Evolutionary conservation across 257 asterid species (phyloP).

Genomic region (Phtheirospermum japonicum): DNA sequence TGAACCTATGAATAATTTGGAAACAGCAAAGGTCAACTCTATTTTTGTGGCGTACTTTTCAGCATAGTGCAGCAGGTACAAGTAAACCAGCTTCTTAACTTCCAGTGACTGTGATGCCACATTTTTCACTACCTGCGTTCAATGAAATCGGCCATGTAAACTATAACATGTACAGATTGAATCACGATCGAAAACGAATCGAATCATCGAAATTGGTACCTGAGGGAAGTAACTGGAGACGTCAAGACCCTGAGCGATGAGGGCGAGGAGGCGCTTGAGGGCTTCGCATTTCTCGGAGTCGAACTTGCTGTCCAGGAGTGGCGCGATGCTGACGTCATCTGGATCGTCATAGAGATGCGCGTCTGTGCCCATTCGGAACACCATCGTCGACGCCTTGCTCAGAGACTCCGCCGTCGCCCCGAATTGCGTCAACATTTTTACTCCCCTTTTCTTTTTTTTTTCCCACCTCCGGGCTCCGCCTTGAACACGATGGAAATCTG

Average conservation of each 20-base stretch:
- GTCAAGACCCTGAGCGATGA: slow-evolving; percentile 86
- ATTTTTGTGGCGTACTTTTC: slow-evolving; percentile 55
- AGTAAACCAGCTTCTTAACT: slow-evolving; percentile 94
- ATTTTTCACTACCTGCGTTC: slow-evolving; percentile 83
- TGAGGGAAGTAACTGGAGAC: slow-evolving; percentile 90
- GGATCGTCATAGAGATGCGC: slow-evolving; percentile 98
- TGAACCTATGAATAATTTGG: slow-evolving; percentile 9
- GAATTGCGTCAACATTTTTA: slow-evolving; percentile 65
- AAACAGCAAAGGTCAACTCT: slow-evolving; percentile 12
- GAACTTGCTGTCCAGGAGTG: slow-evolving; percentile 92
- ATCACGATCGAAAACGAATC: slow-evolving; percentile 3
- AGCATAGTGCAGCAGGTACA: slow-evolving; percentile 91
- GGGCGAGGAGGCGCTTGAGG: slow-evolving; percentile 91
- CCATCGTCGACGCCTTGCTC: slow-evolving; percentile 91
- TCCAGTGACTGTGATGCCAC: slow-evolving; percentile 89
- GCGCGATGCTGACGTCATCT: slow-evolving; percentile 79
- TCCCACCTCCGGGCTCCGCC: no score
- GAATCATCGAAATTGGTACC: slow-evolving; percentile 31
- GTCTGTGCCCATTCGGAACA: slow-evolving; percentile 91
- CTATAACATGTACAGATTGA: slow-evolving; percentile 20
- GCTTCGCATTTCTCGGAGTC: slow-evolving; percentile 96
- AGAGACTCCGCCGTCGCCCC: slow-evolving; percentile 89
- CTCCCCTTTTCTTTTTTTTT: no score
- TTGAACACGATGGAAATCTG: no score
- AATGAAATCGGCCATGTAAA: slow-evolving; percentile 21